Evolutionary conservation across 768 basidiomycete genomes (phyloP).

Genomic region (Phanerochaete carnosa): DNA sequence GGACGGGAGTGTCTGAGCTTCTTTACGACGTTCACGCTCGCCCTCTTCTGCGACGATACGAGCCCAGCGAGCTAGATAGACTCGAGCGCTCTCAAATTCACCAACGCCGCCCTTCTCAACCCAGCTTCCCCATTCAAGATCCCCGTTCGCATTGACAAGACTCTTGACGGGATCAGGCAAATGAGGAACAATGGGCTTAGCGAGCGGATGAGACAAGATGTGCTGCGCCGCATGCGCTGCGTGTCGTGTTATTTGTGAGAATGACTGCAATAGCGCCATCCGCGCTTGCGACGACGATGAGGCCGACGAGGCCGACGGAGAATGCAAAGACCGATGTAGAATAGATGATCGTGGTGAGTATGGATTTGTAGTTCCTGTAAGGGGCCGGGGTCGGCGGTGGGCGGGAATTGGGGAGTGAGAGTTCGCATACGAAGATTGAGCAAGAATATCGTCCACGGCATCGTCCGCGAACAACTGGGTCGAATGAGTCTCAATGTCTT

Average conservation of each 20-base stretch:
- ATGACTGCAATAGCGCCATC: slow-evolving; percentile 84
- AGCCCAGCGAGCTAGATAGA: slow-evolving; percentile 97
- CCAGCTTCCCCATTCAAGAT: slow-evolving; percentile 93
- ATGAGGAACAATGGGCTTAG: slow-evolving; percentile 94
- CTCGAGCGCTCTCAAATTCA: slow-evolving; percentile 93
- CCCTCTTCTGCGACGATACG: slow-evolving; percentile 97
- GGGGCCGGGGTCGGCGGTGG: slow-evolving; percentile 70
- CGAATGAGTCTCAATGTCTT: slow-evolving; percentile 91
- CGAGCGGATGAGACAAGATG: slow-evolving; percentile 91
- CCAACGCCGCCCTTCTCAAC: slow-evolving; percentile 91
- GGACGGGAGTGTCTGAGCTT: slow-evolving; percentile 66
- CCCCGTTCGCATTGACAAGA: slow-evolving; percentile 85
- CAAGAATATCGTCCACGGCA: slow-evolving; percentile 84
- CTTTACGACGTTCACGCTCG: slow-evolving; percentile 79
- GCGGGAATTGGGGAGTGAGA: slow-evolving; percentile 83
- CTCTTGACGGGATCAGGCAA: slow-evolving; percentile 92
- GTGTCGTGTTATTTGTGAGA: slow-evolving; percentile 90
- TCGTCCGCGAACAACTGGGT: slow-evolving; percentile 81
- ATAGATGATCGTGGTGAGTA: slow-evolving; percentile 71
- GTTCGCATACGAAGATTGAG: slow-evolving; percentile 71
- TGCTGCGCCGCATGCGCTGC: slow-evolving; percentile 94
- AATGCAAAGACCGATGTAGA: slow-evolving; percentile 70
- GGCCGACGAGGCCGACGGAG: slow-evolving; percentile 49
- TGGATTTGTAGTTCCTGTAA: slow-evolving; percentile 47
- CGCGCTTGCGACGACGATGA: slow-evolving; percentile 66